A percentile compares a stretch with the other conserved stretches of the same genome.
Conservation (phyloP, 371 early-diverging fungal species). For the Zychaea mexicana region DNA sequence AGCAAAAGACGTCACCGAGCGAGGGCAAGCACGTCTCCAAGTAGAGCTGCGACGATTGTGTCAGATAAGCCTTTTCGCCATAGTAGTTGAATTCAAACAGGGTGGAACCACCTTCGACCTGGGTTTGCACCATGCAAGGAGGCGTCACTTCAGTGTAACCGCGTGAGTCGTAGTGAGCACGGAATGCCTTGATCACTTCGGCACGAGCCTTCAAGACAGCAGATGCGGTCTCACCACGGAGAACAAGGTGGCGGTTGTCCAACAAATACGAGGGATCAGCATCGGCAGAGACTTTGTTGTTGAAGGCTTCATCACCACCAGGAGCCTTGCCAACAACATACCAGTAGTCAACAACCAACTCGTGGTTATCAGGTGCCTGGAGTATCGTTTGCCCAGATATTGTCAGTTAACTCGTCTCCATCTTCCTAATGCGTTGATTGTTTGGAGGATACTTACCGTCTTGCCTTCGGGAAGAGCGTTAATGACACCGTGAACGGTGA, state of each 20-base stretch:
- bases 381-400: neutral
- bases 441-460: slow-evolving; percentile 54
- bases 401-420: neutral
- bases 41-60: slow-evolving; percentile 99
- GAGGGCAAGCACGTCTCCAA: slow-evolving; percentile 98
- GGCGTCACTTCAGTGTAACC: slow-evolving; percentile 96
- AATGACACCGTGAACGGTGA: slow-evolving; percentile 87
- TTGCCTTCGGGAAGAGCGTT: slow-evolving; percentile 93
- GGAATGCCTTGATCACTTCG: slow-evolving; percentile 89
- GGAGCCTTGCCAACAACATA: slow-evolving; percentile 93
- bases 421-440: neutral
- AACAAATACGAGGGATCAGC: slow-evolving; percentile 88
- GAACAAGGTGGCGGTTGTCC: slow-evolving; percentile 96
- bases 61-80: slow-evolving; percentile 97
- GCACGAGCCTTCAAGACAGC: slow-evolving; percentile 92
- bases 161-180: slow-evolving; percentile 89
- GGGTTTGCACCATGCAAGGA: slow-evolving; percentile 99
- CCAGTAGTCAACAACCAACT: slow-evolving; percentile 96
- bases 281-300: slow-evolving; percentile 87
- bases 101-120: slow-evolving; percentile 99
- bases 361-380: slow-evolving; percentile 95
- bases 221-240: slow-evolving; percentile 94
- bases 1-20: slow-evolving; percentile 97
- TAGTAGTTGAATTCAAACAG: slow-evolving; percentile 98
- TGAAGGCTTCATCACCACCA: slow-evolving; percentile 92